Evolutionary conservation across 345 rosid genomes (phyloP).

Genomic region (Citrus sp.): DNA sequence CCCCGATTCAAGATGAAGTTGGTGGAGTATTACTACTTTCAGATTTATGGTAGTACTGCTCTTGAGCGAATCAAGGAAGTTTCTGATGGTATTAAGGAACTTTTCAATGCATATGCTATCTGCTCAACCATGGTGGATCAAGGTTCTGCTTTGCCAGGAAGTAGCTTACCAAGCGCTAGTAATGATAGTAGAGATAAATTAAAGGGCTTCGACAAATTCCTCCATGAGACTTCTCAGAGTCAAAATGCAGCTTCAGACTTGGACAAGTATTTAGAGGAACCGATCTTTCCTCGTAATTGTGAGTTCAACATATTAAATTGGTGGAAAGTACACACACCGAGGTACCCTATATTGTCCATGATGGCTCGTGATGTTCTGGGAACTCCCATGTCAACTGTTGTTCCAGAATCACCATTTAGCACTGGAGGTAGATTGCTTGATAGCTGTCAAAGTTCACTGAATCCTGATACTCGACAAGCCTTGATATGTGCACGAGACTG

Average conservation of each 20-base stretch:
- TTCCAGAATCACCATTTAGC: constrained; percentile 52
- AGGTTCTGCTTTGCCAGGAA: constrained; percentile 74
- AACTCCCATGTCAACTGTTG: constrained; percentile 70
- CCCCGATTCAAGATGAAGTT: constrained; percentile 92
- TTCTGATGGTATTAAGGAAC: constrained; percentile 74
- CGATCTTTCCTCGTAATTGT: constrained; percentile 76
- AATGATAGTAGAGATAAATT: constrained; percentile 66
- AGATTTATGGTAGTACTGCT: constrained; percentile 90
- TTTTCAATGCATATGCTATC: constrained; percentile 75
- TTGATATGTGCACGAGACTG: constrained; percentile 85
- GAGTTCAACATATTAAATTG: constrained; percentile 85
- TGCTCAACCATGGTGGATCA: constrained; percentile 72
- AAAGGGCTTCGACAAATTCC: constrained; percentile 88
- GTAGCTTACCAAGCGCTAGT: constrained; percentile 55
- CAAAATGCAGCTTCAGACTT: constrained; percentile 60
- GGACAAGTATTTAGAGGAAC: constrained; percentile 89
- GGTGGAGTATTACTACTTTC: constrained; percentile 91
- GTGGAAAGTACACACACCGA: constrained; percentile 98
- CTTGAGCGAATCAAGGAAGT: constrained; percentile 81
- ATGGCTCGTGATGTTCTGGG: constrained; percentile 92
- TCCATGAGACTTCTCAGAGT: constrained; percentile 79
- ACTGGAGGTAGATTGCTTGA: constrained; percentile 58
- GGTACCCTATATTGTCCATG: constrained; percentile 89
- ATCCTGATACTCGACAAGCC: constrained; percentile 70
- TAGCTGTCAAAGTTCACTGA: constrained; percentile 49